These are phyloP conservation scores for Phaseolus lunatus DNA, from an alignment of 306 rosid genomes.

Conservation along the genomic window DNA sequence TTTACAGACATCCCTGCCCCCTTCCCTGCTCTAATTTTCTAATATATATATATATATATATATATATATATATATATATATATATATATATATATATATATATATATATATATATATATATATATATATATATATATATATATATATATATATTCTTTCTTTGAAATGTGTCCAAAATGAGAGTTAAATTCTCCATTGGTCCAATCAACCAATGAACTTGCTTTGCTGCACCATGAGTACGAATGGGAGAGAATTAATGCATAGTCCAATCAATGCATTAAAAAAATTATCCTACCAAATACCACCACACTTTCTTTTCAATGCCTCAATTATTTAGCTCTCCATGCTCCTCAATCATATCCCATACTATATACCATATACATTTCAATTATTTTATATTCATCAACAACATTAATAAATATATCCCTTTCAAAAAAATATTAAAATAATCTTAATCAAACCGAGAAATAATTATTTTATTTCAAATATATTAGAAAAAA, in stretches of 20 bases:
- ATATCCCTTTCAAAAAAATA: no score
- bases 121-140: no score
- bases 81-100: no score
- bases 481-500: no score
- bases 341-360: background rate
- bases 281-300: conserved; percentile 19
- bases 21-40: conserved; percentile 23
- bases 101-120: no score
- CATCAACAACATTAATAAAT: no score
- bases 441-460: no score
- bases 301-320: background rate
- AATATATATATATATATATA: no score
- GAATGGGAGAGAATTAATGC: conserved; percentile 39
- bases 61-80: no score
- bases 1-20: conserved; percentile 56
- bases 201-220: conserved; percentile 46
- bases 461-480: no score
- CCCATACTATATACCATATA: no score
- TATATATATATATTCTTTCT: conserved; percentile 1
- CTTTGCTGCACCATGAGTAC: conserved; percentile 23
- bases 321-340: conserved; percentile 40
- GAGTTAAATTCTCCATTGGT: conserved; percentile 31
- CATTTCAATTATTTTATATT: no score
- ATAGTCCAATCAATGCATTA: conserved; percentile 23
- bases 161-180: conserved; percentile 38